Base-by-base conservation (phyloP, 2,329 filamentous ascomycete species). In the Alternaria sp. region DNA sequence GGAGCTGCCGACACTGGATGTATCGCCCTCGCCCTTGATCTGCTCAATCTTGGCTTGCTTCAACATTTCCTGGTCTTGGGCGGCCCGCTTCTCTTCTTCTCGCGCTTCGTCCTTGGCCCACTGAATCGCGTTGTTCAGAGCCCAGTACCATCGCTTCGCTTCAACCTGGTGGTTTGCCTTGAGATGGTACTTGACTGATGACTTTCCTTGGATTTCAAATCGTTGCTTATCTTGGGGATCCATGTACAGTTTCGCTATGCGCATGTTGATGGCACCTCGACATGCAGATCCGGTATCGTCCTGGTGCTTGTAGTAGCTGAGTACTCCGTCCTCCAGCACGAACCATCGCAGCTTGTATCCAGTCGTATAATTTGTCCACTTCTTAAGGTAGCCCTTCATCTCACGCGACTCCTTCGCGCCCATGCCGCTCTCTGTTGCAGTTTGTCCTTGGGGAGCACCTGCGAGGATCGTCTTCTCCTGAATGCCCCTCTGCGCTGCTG, bases 301-400 rank as follows among this genome's bases (percentile, higher is more conserved):
- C 80, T 99, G 95, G 77, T 98, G 92, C 80, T 99, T 99, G 82
- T 98, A 99, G 80, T 99, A 99, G 78, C 95, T 98, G 66, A 99
- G 79, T 11, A 99, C 94, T 11, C 95, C 95, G 74, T 99, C 95
- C 75, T 99, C 95, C 8, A 99, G 86, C 13, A 98, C 95, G 74
- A 99, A 99, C 93, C 94, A 99, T 60, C 95, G 86, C 63, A 99
- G 79, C 80, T 99, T 97, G 80, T 97, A 99, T 8, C 95, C 95
- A 74, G 91, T 93, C 23, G 94, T 93, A 76, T 99, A 99, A 76
- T 99, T 99, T 46, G 95, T 99, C 95, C 95, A 99, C 78, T 99
- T 99, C 80, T 97, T 98, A 56, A 99, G 83, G 76, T 98, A 99
- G 6, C 95, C 95, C 80, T 96, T 97, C 91, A 99, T 98, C 79